phyloP scores from a whole-genome alignment of 257 asterid genomes.

The Galeopsis tetrahit region DNA sequence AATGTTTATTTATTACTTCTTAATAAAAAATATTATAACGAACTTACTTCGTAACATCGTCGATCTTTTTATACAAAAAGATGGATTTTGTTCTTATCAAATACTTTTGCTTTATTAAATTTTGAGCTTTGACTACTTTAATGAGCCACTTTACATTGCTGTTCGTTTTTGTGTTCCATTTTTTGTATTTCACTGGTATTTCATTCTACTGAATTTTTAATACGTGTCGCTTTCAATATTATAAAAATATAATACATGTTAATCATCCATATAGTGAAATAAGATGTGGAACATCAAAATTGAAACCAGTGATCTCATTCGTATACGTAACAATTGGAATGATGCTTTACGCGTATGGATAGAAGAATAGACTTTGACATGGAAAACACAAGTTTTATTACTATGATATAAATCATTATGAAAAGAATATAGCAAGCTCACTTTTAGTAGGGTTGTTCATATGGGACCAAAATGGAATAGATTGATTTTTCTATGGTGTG shows the following conservation, averaged over 20 bases:
- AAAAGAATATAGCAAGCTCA: slow-evolving; percentile 24
- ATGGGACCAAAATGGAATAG: slow-evolving; percentile 32
- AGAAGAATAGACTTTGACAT: slow-evolving; percentile 28
- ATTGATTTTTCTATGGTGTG: slow-evolving; percentile 26
- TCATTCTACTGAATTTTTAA: no score
- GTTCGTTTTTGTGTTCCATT: no score
- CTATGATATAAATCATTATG: slow-evolving; percentile 25
- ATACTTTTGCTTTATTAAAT: background rate
- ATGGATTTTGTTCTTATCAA: slow-evolving; percentile 24
- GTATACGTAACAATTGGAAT: background rate
- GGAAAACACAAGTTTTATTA: slow-evolving; percentile 31
- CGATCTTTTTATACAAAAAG: slow-evolving; percentile 1
- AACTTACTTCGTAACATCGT: background rate
- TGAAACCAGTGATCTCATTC: no score
- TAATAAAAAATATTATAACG: background rate
- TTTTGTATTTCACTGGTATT: no score
- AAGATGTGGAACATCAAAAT: no score
- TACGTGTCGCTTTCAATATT: no score
- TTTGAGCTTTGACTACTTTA: background rate
- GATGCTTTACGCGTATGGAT: background rate
- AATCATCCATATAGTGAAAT: no score
- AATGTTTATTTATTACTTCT: background rate
- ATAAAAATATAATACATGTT: no score
- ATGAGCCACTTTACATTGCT: no score
- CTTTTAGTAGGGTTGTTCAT: slow-evolving; percentile 28